Evolutionary conservation across 139 green algal genomes (phyloP), one percentile per base, ranked within the genome.

Genomic region (Chlamydomonas eustigma): DNA sequence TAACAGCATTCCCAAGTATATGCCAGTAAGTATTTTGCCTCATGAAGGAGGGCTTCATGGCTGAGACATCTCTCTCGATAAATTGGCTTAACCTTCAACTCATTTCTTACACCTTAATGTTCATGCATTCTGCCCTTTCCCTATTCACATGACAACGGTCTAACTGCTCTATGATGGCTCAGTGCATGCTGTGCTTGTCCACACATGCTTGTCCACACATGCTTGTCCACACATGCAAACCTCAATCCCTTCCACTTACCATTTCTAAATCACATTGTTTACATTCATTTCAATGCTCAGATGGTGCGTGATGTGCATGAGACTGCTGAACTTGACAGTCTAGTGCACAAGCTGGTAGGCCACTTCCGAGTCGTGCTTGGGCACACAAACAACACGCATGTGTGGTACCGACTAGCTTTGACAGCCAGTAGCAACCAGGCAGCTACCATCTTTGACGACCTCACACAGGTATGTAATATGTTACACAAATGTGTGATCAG

Each of bases 371-470:
- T 36, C 1, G 71, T 86, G 37, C 80, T 90, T 63, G 77, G 71
- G 3, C 78, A 84, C 39, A 77, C 71, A 37, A 80, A 52, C 64
- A 84, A 82, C 51, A 58, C 75, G 71, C 85, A 90, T 67, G 70
- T 81, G 0, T 90, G 85, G 82, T 84, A 88, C 80, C 78, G 82
- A 3, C 50, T 88, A 32, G 85, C 80, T 1, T 76, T 90, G 3
- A 81, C 83, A 8, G 80, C 74, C 4, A 67, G 34, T 34, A 82
- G 79, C 76, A 83, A 84, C 73, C 75, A 63, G 2, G 85, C 82
- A 1, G 82, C 82, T 1, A 86, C 80, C 39, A 82, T 90, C 28
- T 90, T 87, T 77, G 85, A 90, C 51, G 84, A 89, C 76, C 71
- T 86, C 5, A 81, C 78, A 1, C 80, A 85, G 80, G 83, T 80